phyloP scores from a whole-genome alignment of 257 asterid genomes.

The Coffea canephora region DNA sequence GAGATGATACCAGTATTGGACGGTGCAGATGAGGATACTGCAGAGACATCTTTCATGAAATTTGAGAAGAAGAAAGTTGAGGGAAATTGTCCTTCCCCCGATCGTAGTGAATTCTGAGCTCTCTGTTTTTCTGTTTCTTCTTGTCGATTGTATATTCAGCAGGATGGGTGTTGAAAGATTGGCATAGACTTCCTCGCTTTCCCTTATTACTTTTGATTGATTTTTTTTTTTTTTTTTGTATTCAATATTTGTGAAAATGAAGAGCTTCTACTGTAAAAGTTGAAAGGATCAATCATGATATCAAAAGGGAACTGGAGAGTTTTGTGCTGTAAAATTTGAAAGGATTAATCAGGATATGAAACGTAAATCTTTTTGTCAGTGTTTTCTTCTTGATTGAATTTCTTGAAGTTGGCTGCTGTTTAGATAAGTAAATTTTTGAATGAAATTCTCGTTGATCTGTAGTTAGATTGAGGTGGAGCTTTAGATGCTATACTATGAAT shows the following conservation, averaged over 20 bases:
- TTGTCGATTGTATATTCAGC: neutral
- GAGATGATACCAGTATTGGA: constrained; percentile 48
- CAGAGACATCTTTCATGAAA: constrained; percentile 2
- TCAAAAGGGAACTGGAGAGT: neutral
- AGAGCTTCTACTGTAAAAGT: neutral
- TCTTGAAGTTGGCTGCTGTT: neutral
- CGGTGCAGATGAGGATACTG: constrained; percentile 29
- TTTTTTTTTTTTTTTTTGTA: neutral
- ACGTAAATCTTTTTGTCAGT: neutral
- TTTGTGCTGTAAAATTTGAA: neutral
- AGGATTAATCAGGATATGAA: neutral
- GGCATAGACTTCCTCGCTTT: neutral
- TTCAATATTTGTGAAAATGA: neutral
- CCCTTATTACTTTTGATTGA: neutral
- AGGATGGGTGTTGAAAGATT: neutral
- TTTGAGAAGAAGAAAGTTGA: constrained; percentile 3
- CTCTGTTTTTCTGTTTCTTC: neutral
- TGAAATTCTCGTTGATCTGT: neutral
- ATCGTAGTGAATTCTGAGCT: constrained; percentile 32
- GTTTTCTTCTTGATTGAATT: neutral
- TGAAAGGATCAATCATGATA: neutral
- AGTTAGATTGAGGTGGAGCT: neutral
- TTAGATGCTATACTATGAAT: neutral
- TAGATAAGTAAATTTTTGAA: too few species aligned
- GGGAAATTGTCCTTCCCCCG: constrained; percentile 16